phyloP scores from a whole-genome alignment of 495 filamentous ascomycete species.

The Penicillium flavigenum region DNA sequence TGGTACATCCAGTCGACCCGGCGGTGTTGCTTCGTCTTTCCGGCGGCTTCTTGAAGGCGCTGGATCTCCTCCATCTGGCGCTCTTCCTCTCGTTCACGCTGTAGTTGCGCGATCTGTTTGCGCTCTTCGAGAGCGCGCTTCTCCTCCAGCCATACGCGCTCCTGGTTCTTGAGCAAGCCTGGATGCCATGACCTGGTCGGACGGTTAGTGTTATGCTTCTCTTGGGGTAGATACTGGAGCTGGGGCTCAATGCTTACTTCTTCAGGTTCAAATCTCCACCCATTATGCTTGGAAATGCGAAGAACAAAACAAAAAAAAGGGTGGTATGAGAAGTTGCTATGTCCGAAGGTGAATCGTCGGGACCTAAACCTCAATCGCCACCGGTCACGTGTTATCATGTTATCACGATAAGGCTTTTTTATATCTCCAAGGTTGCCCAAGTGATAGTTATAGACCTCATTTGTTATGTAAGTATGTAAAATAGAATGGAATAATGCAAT shows the following conservation, averaged over 20 bases:
- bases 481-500: background rate
- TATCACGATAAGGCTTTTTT: background rate
- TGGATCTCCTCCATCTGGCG: conserved; percentile 89
- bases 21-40: conserved; percentile 69
- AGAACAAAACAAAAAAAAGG: background rate
- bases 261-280: conserved; percentile 90
- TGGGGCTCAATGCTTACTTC: conserved; percentile 52
- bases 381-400: conserved; percentile 1
- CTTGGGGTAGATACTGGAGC: background rate
- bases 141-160: conserved; percentile 80
- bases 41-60: conserved; percentile 83
- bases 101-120: conserved; percentile 81
- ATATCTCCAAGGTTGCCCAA: background rate
- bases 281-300: conserved; percentile 56
- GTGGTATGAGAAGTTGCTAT: background rate
- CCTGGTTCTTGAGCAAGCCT: conserved; percentile 77
- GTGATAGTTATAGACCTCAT: background rate
- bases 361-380: conserved; percentile 2
- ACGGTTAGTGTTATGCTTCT: conserved; percentile 15
- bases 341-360: background rate
- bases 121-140: conserved; percentile 93
- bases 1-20: conserved; percentile 98
- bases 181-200: conserved; percentile 76
- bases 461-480: background rate
- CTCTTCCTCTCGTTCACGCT: conserved; percentile 92